Evolutionary conservation across 306 rosid species (phyloP).

Genomic region (Citrullus mucosospermus): DNA sequence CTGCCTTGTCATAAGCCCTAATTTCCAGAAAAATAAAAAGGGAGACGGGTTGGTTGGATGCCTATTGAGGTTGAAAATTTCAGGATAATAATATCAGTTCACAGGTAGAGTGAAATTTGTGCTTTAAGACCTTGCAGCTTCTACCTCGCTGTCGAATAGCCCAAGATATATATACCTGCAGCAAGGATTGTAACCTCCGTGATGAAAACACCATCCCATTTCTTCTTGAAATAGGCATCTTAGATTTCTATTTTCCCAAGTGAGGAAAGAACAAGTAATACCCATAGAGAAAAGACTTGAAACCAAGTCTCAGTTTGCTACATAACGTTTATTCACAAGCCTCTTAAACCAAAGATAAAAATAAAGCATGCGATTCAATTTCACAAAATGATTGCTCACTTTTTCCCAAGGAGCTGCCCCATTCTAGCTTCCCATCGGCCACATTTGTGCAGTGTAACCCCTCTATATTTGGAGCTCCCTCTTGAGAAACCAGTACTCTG

Average conservation of each 20-base stretch:
- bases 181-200: conserved; percentile 82
- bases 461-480: conserved; percentile 92
- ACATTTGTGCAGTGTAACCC: conserved; percentile 97
- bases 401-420: conserved; percentile 99
- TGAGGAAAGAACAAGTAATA: conserved; percentile 26
- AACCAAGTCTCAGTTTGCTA: conserved; percentile 23
- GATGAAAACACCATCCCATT: conserved; percentile 68
- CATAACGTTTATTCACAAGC: conserved; percentile 9
- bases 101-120: conserved; percentile 76
- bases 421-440: conserved; percentile 99
- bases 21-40: conserved; percentile 71
- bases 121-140: conserved; percentile 99
- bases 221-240: conserved; percentile 58
- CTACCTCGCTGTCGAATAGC: conserved; percentile 99
- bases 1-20: conserved; percentile 99
- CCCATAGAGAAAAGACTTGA: conserved; percentile 29
- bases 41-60: conserved; percentile 61
- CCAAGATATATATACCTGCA: conserved; percentile 99
- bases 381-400: conserved; percentile 59
- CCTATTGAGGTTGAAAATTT: conserved; percentile 67
- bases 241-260: conserved; percentile 38
- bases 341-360: conserved; percentile 10
- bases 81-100: conserved; percentile 56
- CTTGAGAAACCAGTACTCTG: conserved; percentile 96
- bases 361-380: conserved; percentile 8